Evolutionary conservation across 1,139 yeast species (phyloP), one percentile per base, ranked within the genome.

Genomic region (Hyphopichia khmerensis): DNA sequence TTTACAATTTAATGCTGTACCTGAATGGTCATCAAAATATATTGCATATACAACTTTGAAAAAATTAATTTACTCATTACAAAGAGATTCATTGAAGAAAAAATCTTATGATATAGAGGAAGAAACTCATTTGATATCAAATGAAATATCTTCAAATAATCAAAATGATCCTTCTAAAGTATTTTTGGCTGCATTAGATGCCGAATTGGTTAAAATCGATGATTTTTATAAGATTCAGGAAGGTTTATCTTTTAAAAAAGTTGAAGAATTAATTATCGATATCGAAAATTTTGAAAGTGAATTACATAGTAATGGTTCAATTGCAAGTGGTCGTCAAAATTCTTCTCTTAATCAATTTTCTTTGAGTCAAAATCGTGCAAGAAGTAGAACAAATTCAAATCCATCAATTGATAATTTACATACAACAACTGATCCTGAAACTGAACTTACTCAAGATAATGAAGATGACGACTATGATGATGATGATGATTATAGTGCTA

Each of bases 11-110:
- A 84, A 84, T 55, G 84, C 88, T 36, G 89, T 84, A 8, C 89
- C 90, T 2, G 89, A 83, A 60, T 84, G 90, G 90, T 79, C 84
- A 43, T 81, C 82, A 37, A 79, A 80, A 57, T 84, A 84, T 54
- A 70, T 84, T 52, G 81, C 85, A 42, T 84, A 84, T 55, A 75
- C 84, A 14, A 77, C 82, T 4, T 64, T 84, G 48, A 84, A 84
- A 57, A 81, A 82, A 57, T 64, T 79, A 39, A 79, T 82, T 29
- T 84, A 83, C 55, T 72, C 83, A n/a, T 65, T 84, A 27, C 88
- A 83, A 56, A 69, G 86, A 40, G 80, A 79, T 45, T 70, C 73
- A 31, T 57, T 82, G 40, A 61, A 74, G 27, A 59, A 61, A 16
- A 40, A 56, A 33, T 46, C 51, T 27, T 55, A 48, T 26, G 61